phyloP scores from a whole-genome alignment of 1,284 basidiomycete species.

The Erythrobasidium hasegawianum region DNA sequence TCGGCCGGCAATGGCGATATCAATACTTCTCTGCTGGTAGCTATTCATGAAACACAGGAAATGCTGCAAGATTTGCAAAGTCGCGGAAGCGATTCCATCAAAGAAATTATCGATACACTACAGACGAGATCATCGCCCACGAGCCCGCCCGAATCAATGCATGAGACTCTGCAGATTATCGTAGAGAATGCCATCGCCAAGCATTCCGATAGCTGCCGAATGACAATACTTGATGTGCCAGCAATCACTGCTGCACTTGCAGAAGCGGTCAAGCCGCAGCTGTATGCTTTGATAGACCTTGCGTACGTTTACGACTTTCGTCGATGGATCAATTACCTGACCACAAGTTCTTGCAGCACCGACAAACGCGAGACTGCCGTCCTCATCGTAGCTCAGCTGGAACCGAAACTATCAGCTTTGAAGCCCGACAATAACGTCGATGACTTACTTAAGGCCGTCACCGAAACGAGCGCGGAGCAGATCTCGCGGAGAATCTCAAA shows the following conservation, averaged over 20 bases:
- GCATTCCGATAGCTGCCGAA: background rate
- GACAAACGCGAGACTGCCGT: background rate
- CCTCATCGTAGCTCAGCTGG: background rate
- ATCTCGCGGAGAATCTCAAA: too few relatives aligned
- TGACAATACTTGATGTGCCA: background rate
- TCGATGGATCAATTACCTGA: too few relatives aligned
- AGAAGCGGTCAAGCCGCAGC: background rate
- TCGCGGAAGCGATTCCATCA: conserved; percentile 6
- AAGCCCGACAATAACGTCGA: background rate
- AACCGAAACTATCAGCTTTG: background rate
- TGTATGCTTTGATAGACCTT: background rate
- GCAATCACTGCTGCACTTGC: background rate
- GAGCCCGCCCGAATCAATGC: background rate
- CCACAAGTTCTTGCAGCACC: background rate
- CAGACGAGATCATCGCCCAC: background rate
- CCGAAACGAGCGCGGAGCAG: too few relatives aligned
- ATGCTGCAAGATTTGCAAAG: background rate
- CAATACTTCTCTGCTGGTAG: background rate
- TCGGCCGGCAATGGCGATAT: background rate
- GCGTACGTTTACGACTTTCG: too few relatives aligned
- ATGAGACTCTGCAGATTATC: background rate
- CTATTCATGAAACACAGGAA: conserved; percentile 22
- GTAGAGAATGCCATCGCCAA: background rate
- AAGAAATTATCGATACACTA: conserved; percentile 4
- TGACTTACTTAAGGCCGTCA: too few relatives aligned